These are phyloP conservation scores for Cystobasidium ongulense DNA, from an alignment of 768 basidiomycete species.

Conservation along the genomic window DNA sequence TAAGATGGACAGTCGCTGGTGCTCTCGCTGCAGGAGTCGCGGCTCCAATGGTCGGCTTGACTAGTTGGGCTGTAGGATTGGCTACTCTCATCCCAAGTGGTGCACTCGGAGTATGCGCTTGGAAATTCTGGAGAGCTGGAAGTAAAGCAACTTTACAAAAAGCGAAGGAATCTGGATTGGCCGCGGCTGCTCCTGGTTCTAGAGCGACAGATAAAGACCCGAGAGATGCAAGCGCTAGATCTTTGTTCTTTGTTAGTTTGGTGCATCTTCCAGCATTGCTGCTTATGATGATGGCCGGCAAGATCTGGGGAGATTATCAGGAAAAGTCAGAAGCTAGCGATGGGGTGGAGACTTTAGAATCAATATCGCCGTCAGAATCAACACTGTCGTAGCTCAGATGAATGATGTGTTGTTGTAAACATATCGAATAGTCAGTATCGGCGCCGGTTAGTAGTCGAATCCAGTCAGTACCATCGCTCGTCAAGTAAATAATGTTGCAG, in stretches of 20 bases:
- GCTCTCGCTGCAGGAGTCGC: conserved; percentile 69
- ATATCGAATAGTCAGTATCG: no score
- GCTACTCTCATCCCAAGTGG: conserved; percentile 68
- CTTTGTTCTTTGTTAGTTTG: conserved; percentile 68
- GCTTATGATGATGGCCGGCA: conserved; percentile 90
- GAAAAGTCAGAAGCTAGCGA: neutral
- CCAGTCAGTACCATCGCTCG: no score
- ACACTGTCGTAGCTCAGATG: neutral
- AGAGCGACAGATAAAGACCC: conserved; percentile 23
- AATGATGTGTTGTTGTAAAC: neutral
- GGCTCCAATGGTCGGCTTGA: conserved; percentile 79
- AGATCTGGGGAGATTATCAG: conserved; percentile 44
- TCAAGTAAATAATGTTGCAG: no score
- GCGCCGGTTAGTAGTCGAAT: no score
- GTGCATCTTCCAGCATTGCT: conserved; percentile 86
- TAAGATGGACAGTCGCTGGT: conserved; percentile 71
- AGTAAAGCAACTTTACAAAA: conserved; percentile 47
- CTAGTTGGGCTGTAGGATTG: conserved; percentile 79
- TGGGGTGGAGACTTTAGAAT: neutral
- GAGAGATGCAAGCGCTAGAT: conserved; percentile 54
- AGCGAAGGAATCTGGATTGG: conserved; percentile 23
- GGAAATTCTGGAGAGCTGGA: conserved; percentile 58
- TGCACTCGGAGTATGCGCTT: conserved; percentile 61
- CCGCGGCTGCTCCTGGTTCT: conserved; percentile 50
- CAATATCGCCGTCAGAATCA: neutral